Evolutionary conservation across 495 filamentous ascomycete genomes (phyloP), one percentile per base, ranked within the genome.

Genomic region (Beverwykella pulmonaria): DNA sequence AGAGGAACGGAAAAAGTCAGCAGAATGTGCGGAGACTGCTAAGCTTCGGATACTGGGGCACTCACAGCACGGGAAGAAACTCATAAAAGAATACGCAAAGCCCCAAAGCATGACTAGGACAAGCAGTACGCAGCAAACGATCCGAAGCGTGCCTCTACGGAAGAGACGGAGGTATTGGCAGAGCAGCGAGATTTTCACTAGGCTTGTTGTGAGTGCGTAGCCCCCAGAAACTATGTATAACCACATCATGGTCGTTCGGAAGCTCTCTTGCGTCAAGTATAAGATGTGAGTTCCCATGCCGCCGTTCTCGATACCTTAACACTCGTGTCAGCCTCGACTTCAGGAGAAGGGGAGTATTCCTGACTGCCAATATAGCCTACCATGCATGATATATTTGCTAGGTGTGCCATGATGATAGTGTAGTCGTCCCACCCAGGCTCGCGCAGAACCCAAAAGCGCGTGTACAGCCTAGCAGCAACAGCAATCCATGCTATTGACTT

Each of bases 121-220:
- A 10, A 69, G 17, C 1, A 63, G 26, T 2, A 26, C 20, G 2
- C 52, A 26, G 50, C 50, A 62, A 10, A 44, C 32, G 26, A 19
- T 59, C 12, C 59, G 52, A 26, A 59, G 25, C 9, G 6, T 10
- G 17, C 66, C 66, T 1, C 8, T n/a, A 9, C 32, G 46, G 59
- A 63, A 69, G 0, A 69, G 6, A 17, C 66, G 59, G 1, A 69
- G 47, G 30, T 69, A 69, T 39, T 69, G 66, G 9, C 46, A 52
- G 22, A 69, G 60, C 0, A 69, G 53, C 15, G 66, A 69, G 17
- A 63, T 20, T 32, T 69, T 63, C 12, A 69, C 50, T 2, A 63
- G 14, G 26, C 26, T 25, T 8, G 66, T 48, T 8, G 58, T 44
- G 6, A 53, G 29, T 10, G 44, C 41, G 26, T 63, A 69, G 1